Base-by-base conservation (phyloP, 1,284 basidiomycete genomes). In the Leccinum ponderosum region DNA sequence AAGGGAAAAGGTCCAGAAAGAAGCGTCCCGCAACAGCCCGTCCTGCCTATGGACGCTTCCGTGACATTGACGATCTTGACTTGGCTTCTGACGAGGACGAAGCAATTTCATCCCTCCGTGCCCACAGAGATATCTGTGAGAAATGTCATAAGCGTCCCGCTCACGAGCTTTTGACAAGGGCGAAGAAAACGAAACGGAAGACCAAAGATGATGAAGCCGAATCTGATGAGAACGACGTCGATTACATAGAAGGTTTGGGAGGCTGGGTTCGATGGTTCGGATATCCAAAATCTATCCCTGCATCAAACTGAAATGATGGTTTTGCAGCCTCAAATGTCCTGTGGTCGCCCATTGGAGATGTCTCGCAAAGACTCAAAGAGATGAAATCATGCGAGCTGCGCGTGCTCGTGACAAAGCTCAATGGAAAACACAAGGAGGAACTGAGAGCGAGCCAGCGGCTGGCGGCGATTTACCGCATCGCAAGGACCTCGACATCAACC, bases 241-340 rank as follows among this genome's bases (percentile, higher is more conserved):
- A 87, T 57, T 77, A 78, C 53, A 75, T 86, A 6, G 75, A 71
- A n/a, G 72, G 72, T 5, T 76, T 91, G 48, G 90, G 91, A 22
- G 94, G 94, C 27, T 96, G 94, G 94, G 85, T 95, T 61, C 83
- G 87, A 77, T 95, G 93, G 90, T 91, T 71, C 59, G 83, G 48
- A 62, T 62, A 25, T 59, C 11, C 20, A 35, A 22, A 2, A 33
- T 57, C 39, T 53, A 14, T 52, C 53, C 27, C 22, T 61, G 64
- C 55, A 61, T 54, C 6, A 39, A 27, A 8, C 51, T 70, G 6
- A 70, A 17, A 35, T 55, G 1, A 20, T 57, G 4, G 20, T 22
- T 51, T 57, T 47, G 39, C 55, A 93, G 90, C 69, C 77, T 93
- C 51, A 88, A 85, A 72, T 96, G 94, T 65, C 87, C 89, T 12